Evolutionary conservation across 73 alveolate species (phyloP), one percentile per base, ranked within the genome.

Genomic region (Paramecium sonneborni): DNA sequence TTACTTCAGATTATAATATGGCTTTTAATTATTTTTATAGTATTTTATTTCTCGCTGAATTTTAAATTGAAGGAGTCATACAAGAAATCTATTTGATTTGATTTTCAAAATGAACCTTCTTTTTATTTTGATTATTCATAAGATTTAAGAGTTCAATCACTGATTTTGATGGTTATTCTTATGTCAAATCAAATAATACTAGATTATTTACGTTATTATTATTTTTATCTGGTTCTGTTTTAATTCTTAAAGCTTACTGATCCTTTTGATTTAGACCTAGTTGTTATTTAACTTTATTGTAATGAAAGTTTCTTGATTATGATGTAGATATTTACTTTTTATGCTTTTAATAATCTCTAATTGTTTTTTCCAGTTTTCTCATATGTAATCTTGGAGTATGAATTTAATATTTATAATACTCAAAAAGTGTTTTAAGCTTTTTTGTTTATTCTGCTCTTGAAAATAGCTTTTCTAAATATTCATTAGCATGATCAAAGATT

Each of bases 201-300:
- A 62, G 6, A 12, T 62, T 62, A 52, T 52, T 52, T 52, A 21
- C 68, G 2, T 15, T 52, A 52, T 52, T n/a, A 52, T 52, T 52
- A 62, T 62, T 32, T 62, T 62, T 62, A 7, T 62, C 84, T 30
- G 84, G 84, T 62, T 62, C 84, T 30, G 84, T 62, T 62, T 32
- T 26, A 1, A 57, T 21, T 57, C 76, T 57, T 10, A 20, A 10
- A 4, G 76, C 18, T 24, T 21, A 11, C 6, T 21, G 26, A 20
- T 28, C 37, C 20, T 57, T 57, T 57, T 57, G 57, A 46, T 46
- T 28, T 21, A 57, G 18, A 3, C 76, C 41, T 12, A 57, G 18
- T 24, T 24, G 6, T 20, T 20, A 24, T 57, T 21, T 57, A 10
- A 57, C 18, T 24, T 62, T 26, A 26, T 30, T 30, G 9, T 62